phyloP scores from a whole-genome alignment of 179 eudicot genomes.

The Carnegiea gigantea region DNA sequence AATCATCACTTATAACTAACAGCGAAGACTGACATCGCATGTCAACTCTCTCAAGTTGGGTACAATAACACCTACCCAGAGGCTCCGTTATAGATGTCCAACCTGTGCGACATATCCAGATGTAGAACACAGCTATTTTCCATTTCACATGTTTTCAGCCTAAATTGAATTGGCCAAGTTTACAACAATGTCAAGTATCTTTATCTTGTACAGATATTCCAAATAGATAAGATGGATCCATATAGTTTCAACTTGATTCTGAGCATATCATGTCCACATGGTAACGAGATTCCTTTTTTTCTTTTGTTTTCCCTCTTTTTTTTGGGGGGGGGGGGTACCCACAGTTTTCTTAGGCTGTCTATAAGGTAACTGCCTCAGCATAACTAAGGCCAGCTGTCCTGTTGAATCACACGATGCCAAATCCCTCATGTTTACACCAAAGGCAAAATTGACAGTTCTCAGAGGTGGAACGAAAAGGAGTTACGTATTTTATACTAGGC shows the following conservation, averaged over 20 bases:
- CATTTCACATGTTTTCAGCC: neutral
- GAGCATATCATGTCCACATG: neutral
- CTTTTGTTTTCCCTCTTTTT: too few species aligned
- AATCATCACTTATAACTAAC: neutral
- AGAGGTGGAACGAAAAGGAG: neutral
- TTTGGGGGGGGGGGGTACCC: too few species aligned
- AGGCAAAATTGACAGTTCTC: neutral
- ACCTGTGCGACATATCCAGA: neutral
- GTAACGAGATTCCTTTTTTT: too few species aligned
- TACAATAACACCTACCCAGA: neutral
- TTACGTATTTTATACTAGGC: neutral
- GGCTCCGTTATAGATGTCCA: neutral
- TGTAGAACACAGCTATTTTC: neutral
- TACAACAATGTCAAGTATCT: neutral
- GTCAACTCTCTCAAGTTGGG: conserved; percentile 2
- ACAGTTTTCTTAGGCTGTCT: neutral
- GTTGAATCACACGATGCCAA: neutral
- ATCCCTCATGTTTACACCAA: neutral
- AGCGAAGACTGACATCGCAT: neutral
- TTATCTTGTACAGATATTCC: neutral
- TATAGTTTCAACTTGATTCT: neutral
- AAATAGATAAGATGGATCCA: neutral
- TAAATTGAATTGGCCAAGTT: neutral
- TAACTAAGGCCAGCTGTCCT: neutral
- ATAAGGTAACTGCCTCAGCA: neutral